Percentiles rank a stretch among this genome's conserved stretches.
These are phyloP conservation scores for Solanum appendiculatum DNA, from an alignment of 257 asterid species.

Conservation along the genomic window DNA sequence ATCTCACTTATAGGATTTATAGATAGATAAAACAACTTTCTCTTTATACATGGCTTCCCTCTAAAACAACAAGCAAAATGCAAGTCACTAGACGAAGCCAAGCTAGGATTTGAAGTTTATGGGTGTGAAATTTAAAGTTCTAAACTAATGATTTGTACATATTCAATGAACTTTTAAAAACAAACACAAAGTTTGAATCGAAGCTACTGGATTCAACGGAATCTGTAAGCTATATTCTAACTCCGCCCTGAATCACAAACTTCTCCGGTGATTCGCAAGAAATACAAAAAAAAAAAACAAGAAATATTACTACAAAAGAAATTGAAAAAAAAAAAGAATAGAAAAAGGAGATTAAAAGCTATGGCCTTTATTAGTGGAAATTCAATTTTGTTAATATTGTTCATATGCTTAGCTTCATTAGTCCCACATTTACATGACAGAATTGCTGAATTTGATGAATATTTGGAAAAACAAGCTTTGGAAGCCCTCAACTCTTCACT, in stretches of 20 bases:
- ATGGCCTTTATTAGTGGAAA: neutral
- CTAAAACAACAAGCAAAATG: neutral
- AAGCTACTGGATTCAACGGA: neutral
- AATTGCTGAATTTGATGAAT: constrained; percentile 30
- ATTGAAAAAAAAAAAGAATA: neutral
- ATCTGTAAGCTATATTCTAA: neutral
- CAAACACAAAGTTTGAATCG: neutral
- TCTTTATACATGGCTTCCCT: neutral
- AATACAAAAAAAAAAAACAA: neutral
- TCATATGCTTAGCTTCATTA: constrained; percentile 2
- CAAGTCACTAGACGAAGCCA: neutral
- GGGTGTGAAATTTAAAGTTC: rapidly evolving
- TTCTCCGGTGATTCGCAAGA: neutral
- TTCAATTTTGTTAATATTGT: neutral
- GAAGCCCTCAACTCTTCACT: constrained; percentile 20
- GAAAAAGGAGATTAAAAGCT: neutral
- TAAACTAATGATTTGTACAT: neutral
- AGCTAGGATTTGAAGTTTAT: neutral
- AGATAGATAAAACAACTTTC: neutral
- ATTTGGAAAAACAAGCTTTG: constrained; percentile 19
- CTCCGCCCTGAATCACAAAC: neutral
- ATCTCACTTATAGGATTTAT: neutral
- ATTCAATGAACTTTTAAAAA: neutral
- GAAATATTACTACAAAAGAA: neutral
- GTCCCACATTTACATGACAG: constrained; percentile 15